Evolutionary conservation across 176 grass and related monocot species (phyloP).

Genomic region (Calamus simplicifolius): DNA sequence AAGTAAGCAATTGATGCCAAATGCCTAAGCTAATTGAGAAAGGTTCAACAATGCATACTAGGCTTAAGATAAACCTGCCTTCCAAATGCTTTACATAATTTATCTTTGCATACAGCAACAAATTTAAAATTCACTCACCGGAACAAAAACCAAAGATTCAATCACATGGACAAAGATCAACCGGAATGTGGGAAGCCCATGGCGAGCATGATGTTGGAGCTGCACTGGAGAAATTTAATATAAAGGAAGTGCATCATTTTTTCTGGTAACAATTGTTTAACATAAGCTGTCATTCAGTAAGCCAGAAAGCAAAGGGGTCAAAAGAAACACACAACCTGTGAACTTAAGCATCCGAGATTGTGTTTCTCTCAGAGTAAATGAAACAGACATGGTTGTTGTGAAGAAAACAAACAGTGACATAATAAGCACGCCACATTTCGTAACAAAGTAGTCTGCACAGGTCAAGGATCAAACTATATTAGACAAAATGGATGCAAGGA

Average conservation of each 20-base stretch:
- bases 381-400: slow-evolving; percentile 98
- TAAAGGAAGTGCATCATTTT: slow-evolving; percentile 6
- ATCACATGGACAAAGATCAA: slow-evolving; percentile 98
- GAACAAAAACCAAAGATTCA: slow-evolving; percentile 97
- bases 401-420: slow-evolving; percentile 99
- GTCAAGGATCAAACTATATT: slow-evolving; percentile 22
- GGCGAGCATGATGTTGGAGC: slow-evolving; percentile 96
- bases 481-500: slow-evolving; percentile 9
- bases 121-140: slow-evolving; percentile 39
- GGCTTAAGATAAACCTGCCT: too few species aligned
- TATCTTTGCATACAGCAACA: too few species aligned
- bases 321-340: slow-evolving; percentile 63
- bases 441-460: slow-evolving; percentile 90
- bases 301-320: background rate
- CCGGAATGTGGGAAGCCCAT: slow-evolving; percentile 91
- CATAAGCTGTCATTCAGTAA: background rate
- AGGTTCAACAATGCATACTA: too few species aligned
- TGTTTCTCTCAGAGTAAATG: slow-evolving; percentile 96
- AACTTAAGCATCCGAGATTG: slow-evolving; percentile 98
- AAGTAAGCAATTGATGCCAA: too few species aligned
- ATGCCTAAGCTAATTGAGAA: too few species aligned
- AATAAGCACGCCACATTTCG: slow-evolving; percentile 90
- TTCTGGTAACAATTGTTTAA: too few species aligned
- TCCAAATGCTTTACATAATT: too few species aligned
- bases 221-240: slow-evolving; percentile 70